Percentiles rank a stretch among this genome's conserved stretches.
phyloP scores from a whole-genome alignment of 257 asterid species.

The Thymus mandschuricus region DNA sequence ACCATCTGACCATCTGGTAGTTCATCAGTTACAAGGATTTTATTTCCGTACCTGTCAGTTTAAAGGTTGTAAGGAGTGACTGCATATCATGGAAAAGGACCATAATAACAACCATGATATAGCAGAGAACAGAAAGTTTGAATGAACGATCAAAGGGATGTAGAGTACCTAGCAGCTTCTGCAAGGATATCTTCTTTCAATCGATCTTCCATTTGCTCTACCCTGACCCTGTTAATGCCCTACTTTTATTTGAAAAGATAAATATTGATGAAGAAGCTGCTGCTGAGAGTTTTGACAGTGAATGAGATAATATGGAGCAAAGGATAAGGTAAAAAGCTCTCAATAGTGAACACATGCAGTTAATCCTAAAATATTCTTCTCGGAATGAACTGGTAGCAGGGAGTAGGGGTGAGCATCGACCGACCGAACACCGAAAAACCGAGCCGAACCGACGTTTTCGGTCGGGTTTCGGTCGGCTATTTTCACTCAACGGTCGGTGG shows the following conservation, averaged over 20 bases:
- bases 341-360: conserved; percentile 17
- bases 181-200: conserved; percentile 85
- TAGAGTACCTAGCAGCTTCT: conserved; percentile 85
- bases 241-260: conserved; percentile 65
- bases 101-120: conserved; percentile 16
- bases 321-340: conserved; percentile 30
- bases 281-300: conserved; percentile 20
- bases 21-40: conserved; percentile 98
- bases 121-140: conserved; percentile 4
- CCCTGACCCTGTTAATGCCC: conserved; percentile 98
- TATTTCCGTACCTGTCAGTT: conserved; percentile 86
- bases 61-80: conserved; percentile 37
- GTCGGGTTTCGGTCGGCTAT: too few species aligned
- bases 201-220: conserved; percentile 99
- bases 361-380: conserved; percentile 24
- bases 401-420: background rate
- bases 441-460: too few species aligned
- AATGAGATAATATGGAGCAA: conserved; percentile 25
- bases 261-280: conserved; percentile 41
- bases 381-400: conserved; percentile 6
- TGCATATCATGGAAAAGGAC: conserved; percentile 24
- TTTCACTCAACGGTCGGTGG: too few species aligned
- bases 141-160: conserved; percentile 24
- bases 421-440: too few species aligned
- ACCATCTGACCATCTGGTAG: conserved; percentile 99